Evolutionary conservation across 768 basidiomycete genomes (phyloP), one percentile per base, ranked within the genome.

Genomic region (Cubamyces sp.): DNA sequence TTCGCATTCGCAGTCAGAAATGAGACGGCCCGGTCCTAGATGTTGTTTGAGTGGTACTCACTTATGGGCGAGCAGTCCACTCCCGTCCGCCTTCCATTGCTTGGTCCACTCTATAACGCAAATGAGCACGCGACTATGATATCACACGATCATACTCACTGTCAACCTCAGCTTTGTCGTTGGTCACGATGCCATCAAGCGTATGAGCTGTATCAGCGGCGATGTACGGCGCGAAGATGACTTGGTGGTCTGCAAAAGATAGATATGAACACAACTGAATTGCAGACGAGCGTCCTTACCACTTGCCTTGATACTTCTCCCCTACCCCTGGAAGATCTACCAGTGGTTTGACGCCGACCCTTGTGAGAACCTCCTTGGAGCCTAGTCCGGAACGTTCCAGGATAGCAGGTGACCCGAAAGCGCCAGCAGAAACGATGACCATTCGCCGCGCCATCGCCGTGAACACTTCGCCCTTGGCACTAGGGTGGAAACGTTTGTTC

Each of bases 381-480:
- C 81, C 81, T 4, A 83, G 77, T 0, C 81, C 81, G 3, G 79
- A 85, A 3, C 86, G 76, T 66, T 87, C 83, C 14, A 89, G 77
- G 18, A 89, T 77, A 43, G 77, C 75, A 1, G 85, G 80, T 0
- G 81, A 80, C 23, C 80, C 79, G 28, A 81, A 74, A 0, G 78
- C 62, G 0, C 81, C 81, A 4, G 77, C 75, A 16, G 75, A 74
- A 5, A 82, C 54, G 0, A 82, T 70, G 7, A 82, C 76, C 1
- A 80, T 61, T 40, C 71, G 72, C n/a, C 66, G 66, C 3, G 77
- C 80, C 16, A 51, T 70, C 1, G 72, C 77, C 0, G 52, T 67
- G 16, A 56, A 45, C 1, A 71, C 18, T 1, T 67, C 55, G 0
- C 26, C 23, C 40, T 37, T 48, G 3, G 41, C 56, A 5, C 64